Evolutionary conservation across 306 rosid species (phyloP), one percentile per base, ranked within the genome.

Genomic region (Sophora flavescens): DNA sequence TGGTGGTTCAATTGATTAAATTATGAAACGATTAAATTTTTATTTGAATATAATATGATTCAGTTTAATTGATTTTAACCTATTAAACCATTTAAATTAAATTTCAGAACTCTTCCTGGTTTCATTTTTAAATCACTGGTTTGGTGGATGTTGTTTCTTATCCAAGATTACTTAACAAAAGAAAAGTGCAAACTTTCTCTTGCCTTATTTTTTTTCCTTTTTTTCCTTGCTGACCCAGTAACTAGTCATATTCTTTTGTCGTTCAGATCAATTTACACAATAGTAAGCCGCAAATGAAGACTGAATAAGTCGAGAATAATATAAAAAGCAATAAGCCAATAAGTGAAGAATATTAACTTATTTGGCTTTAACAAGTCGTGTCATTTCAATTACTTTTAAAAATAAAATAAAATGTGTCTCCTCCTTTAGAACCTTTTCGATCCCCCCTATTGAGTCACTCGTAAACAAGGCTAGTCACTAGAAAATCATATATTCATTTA

Each of bases 171-270:
- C 54, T 44, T 13, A 50, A n/a, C 15, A 38, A 6, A 28, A 11
- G 18, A 26, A 57, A 22, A 73, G 44, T 73, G 12, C n/a, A 5
- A 44, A 30, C 50, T 13, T 74, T 59, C 11, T 73, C 42, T 72
- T 6, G 1, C 42, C 3, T 72, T 0, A 8, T 8, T 33, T n/a
- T 33, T n/a, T 22, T 1, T 0, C 22, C 22, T 1, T 22, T 22
- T 30, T n/a, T 10, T 0, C 6, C 30, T 8, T 52, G 6, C 15
- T 75, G 63, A 75, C 67, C 8, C 39, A 63, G 12, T 36, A 22
- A 64, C 18, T 44, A 65, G 35, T 76, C 35, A 76, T 64, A 39
- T 38, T 51, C 45, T n/a, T 51, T 51, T 75, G 53, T 63, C 42
- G 14, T 12, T 50, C 12, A 32, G 50, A 18, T 75, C 8, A 9